These are phyloP conservation scores for Cicer chorassanicum DNA, from an alignment of 306 rosid genomes.

Conservation along the genomic window DNA sequence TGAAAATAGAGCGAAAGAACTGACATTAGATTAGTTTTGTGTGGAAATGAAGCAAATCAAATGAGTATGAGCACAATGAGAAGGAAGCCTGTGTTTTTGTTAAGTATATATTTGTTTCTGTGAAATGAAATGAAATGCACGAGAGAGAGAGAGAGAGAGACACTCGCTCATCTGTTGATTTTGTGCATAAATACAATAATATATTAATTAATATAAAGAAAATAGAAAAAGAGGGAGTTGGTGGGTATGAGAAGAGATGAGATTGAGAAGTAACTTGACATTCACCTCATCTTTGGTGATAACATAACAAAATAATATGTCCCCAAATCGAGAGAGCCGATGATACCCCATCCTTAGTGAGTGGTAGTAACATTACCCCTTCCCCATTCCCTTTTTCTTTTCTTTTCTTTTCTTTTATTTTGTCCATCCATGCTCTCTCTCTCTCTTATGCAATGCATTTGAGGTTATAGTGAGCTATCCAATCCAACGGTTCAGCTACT, in stretches of 20 bases:
- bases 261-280: background rate
- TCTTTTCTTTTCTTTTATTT: background rate
- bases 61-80: constrained; percentile 39
- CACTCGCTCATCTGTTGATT: constrained; percentile 11
- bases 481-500: background rate
- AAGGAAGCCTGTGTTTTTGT: background rate
- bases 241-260: background rate
- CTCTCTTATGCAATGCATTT: too few species aligned
- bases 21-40: constrained; percentile 42
- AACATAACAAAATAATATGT: too few species aligned
- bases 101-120: background rate
- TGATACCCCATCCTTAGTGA: constrained; percentile 23
- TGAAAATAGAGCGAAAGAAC: constrained; percentile 33
- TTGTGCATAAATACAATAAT: background rate
- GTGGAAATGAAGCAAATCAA: constrained; percentile 46
- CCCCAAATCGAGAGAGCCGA: constrained; percentile 8
- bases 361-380: constrained; percentile 1
- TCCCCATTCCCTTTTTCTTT: background rate
- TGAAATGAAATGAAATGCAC: background rate
- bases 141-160: background rate
- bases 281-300: constrained; percentile 17
- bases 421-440: background rate
- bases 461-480: background rate
- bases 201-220: background rate
- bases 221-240: background rate